phyloP scores from a whole-genome alignment of 2,329 filamentous ascomycete genomes.

The Arthrobotrys conoides region DNA sequence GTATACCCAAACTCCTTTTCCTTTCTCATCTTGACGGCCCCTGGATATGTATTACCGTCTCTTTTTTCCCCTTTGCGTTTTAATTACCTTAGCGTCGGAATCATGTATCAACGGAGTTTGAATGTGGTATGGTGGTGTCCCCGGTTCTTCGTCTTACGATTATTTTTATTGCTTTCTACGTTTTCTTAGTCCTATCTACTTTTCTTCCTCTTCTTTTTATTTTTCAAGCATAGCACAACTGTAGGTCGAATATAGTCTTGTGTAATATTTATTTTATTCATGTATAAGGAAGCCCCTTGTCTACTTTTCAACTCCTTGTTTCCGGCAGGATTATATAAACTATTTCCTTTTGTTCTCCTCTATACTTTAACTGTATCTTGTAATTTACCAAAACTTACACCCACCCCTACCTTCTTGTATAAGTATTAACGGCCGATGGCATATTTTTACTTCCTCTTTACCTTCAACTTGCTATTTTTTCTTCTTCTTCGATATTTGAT shows the following conservation, averaged over 20 bases:
- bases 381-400: slow-evolving; percentile 12
- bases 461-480: background rate
- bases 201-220: background rate
- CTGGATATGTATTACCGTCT: slow-evolving; percentile 23
- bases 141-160: slow-evolving; percentile 10
- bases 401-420: background rate
- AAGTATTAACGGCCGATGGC: slow-evolving; percentile 19
- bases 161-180: background rate
- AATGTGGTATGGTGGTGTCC: slow-evolving; percentile 33
- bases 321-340: background rate
- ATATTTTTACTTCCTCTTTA: background rate
- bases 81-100: slow-evolving; percentile 36
- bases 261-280: slow-evolving; percentile 6
- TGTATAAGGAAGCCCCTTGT: slow-evolving; percentile 11
- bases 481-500: background rate
- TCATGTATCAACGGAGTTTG: slow-evolving; percentile 49
- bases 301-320: background rate
- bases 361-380: background rate
- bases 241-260: slow-evolving; percentile 22
- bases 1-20: slow-evolving; percentile 22
- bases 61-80: background rate
- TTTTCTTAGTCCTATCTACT: too few species aligned
- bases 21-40: slow-evolving; percentile 2
- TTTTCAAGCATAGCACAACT: slow-evolving; percentile 17
- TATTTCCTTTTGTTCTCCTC: background rate